Evolutionary conservation across 2,329 filamentous ascomycete genomes (phyloP).

Genomic region (Xylaria sp.): DNA sequence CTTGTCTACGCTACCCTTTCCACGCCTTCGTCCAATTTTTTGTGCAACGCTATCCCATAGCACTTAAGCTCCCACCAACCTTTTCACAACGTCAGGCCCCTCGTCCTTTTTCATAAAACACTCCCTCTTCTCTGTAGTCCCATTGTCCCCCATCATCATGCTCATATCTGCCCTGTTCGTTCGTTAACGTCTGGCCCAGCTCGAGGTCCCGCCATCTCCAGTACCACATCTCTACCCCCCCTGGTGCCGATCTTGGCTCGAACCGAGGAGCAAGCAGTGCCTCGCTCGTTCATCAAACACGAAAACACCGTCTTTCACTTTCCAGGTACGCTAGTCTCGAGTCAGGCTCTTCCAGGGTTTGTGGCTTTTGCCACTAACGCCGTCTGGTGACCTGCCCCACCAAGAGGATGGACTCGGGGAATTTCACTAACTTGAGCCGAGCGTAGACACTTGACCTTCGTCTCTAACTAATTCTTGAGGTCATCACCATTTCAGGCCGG

Average conservation of each 20-base stretch:
- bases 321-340: conserved; percentile 31
- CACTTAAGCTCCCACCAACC: conserved; percentile 14
- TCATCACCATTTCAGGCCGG: conserved; percentile 17
- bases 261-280: conserved; percentile 21
- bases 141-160: not conserved
- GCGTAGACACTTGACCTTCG: conserved; percentile 28
- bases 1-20: conserved; percentile 18
- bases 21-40: conserved; percentile 23
- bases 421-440: conserved; percentile 33
- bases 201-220: conserved; percentile 23
- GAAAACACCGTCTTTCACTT: conserved; percentile 9
- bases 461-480: conserved; percentile 22
- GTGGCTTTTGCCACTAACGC: conserved; percentile 38
- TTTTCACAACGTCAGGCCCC: conserved; percentile 25
- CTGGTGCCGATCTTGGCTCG: conserved; percentile 29
- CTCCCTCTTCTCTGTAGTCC: conserved; percentile 21
- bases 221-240: conserved; percentile 17
- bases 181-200: conserved; percentile 1
- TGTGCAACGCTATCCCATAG: conserved; percentile 17
- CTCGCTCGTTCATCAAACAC: conserved; percentile 16
- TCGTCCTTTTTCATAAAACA: conserved; percentile 10
- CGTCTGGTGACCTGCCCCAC: conserved; percentile 37
- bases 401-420: conserved; percentile 30
- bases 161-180: not conserved
- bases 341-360: conserved; percentile 31